phyloP scores from a whole-genome alignment of 2,329 filamentous ascomycete species.

The Colletotrichum plurivorum region DNA sequence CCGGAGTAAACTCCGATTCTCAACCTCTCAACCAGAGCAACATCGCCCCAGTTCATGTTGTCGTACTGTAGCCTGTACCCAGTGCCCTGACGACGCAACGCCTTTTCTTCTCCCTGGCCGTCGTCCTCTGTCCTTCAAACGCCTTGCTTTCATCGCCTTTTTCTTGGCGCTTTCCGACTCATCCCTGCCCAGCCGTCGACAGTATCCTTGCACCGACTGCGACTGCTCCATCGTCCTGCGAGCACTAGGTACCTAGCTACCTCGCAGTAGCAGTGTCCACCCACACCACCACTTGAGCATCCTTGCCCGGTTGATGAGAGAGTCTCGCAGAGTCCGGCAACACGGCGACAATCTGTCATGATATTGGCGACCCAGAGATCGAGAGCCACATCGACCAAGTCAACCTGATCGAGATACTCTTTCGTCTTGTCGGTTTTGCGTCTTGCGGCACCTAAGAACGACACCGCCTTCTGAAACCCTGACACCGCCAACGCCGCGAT shows the following conservation, averaged over 20 bases:
- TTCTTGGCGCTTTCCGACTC: constrained; percentile 6
- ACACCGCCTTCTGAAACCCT: background rate
- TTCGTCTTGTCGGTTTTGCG: too few species aligned
- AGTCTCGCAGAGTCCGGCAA: constrained; percentile 19
- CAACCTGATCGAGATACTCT: background rate
- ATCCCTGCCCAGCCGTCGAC: constrained; percentile 29
- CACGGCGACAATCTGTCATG: constrained; percentile 15
- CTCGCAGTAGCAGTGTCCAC: constrained; percentile 9
- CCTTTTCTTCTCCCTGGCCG: background rate
- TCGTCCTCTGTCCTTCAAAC: background rate
- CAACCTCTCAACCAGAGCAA: too few species aligned
- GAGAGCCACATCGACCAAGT: background rate
- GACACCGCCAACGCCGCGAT: background rate
- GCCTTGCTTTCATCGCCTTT: constrained; percentile 25
- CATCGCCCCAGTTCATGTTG: background rate
- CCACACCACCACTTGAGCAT: constrained; percentile 36
- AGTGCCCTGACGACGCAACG: background rate
- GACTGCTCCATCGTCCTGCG: constrained; percentile 21
- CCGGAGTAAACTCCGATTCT: constrained; percentile 29
- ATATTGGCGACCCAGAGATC: background rate
- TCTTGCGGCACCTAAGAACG: background rate
- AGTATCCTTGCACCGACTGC: constrained; percentile 16
- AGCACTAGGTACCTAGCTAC: constrained; percentile 10
- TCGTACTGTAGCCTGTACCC: background rate
- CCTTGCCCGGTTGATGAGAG: constrained; percentile 25